phyloP scores from a whole-genome alignment of 2,329 filamentous ascomycete genomes.

The Fusarium xylarioides region DNA sequence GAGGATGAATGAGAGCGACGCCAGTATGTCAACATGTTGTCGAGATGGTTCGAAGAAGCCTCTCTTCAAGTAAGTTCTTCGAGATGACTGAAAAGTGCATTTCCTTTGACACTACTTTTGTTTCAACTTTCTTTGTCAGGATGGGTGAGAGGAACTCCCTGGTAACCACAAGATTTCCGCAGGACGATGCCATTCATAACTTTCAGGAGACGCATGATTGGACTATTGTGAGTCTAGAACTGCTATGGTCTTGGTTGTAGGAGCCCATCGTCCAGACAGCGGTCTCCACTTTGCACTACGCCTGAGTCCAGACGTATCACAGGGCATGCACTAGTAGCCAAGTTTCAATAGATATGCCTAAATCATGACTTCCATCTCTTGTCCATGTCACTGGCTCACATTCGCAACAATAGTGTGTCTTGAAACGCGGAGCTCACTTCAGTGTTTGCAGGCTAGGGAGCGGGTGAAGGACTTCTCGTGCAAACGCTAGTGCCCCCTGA shows the following conservation, averaged over 20 bases:
- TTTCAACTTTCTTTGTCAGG: too few species aligned
- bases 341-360: slow-evolving; percentile 4
- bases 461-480: background rate
- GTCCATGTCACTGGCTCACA: background rate
- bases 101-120: too few species aligned
- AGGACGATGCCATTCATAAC: background rate
- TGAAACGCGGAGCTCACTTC: background rate
- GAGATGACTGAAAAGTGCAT: too few species aligned
- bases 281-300: background rate
- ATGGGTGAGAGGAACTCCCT: background rate
- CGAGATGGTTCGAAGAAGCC: background rate
- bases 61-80: background rate
- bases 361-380: background rate
- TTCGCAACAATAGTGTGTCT: background rate
- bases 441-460: background rate
- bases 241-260: background rate
- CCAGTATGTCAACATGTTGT: background rate
- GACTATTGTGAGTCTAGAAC: background rate
- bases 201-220: background rate
- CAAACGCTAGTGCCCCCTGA: background rate
- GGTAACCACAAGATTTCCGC: background rate
- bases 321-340: slow-evolving; percentile 5
- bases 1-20: background rate
- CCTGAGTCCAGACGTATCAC: background rate
- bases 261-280: background rate